Conservation (phyloP, 441 rosid species). For the Daphne laureola region DNA sequence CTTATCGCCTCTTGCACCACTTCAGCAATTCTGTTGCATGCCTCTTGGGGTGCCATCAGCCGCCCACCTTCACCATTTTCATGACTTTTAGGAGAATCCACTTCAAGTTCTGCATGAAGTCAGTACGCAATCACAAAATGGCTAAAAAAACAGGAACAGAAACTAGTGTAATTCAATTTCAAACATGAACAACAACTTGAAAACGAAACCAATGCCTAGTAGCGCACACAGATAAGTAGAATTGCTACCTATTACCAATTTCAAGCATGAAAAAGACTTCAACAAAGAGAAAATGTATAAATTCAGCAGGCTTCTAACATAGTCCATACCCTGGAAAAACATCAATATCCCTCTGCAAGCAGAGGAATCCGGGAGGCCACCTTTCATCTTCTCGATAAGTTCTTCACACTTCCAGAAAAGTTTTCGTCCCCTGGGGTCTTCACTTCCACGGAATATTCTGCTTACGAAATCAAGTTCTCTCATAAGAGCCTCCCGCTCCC, state of each 20-base stretch:
- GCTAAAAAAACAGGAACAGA: background rate
- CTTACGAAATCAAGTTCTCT: constrained; percentile 89
- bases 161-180: background rate
- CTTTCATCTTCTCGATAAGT: constrained; percentile 70
- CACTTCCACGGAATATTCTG: constrained; percentile 88
- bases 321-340: constrained; percentile 73
- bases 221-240: no score
- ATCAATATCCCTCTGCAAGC: constrained; percentile 68
- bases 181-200: background rate
- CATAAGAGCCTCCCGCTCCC: constrained; percentile 79
- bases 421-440: constrained; percentile 80
- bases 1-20: constrained; percentile 89
- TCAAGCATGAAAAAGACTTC: background rate
- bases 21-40: constrained; percentile 87
- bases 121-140: constrained; percentile 6
- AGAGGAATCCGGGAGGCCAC: constrained; percentile 59
- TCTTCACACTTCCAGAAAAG: constrained; percentile 90
- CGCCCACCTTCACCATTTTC: constrained; percentile 78
- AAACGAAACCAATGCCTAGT: no score
- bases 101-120: constrained; percentile 65
- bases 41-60: constrained; percentile 84
- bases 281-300: no score
- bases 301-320: no score
- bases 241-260: background rate
- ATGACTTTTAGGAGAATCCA: constrained; percentile 71